Base-by-base conservation (phyloP, 1,284 basidiomycete genomes). In the Cryptococcus jaspeensis region DNA sequence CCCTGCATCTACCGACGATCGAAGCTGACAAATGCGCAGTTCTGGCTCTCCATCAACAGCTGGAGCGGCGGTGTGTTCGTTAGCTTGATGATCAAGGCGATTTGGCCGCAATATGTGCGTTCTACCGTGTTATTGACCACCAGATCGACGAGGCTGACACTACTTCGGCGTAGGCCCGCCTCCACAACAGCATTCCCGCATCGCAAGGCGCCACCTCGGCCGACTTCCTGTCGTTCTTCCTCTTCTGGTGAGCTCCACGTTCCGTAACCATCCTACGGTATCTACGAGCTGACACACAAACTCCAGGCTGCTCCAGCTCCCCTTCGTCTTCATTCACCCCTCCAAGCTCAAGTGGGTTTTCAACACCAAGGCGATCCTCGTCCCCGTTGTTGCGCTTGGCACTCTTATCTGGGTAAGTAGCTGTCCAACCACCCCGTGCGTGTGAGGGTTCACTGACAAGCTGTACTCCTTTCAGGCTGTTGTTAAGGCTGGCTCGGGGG, bases 301-400 rank as follows among this genome's bases (percentile, higher is more conserved):
- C 25, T 20, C 22, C 23, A 65, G 63, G 61, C 49, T 72, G n/a
- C 58, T 73, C 36, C 73, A 70, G 58, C 59, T 75, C 5, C 88
- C 89, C 0, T 83, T 90, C 71, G 82, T 88, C 78, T 79, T 90
- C 50, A 79, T 90, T 49, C 88, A 88, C 20, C 88, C 88, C 3
- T 86, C 87, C 63, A 83, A 82, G 62, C 85, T 90, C 46, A 83
- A 85, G 46, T 84, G 84, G 77, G 78, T 91, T 15, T 92, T 91
- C 80, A 79, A 85, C 49, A 77, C 81, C 60, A 89, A 90, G 75
- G 83, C 84, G 0, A 73, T 74, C 20, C 32, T 87, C 15, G 87
- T 88, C 0, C 88, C 87, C 0, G 75, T 82, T 5, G 82, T 86
- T 7, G 88, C 86, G 78, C 58, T 90, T 23, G 83, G 84, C 8